Conservation (phyloP, 2,329 filamentous ascomycete species). For the Aureobasidium namibiae region DNA sequence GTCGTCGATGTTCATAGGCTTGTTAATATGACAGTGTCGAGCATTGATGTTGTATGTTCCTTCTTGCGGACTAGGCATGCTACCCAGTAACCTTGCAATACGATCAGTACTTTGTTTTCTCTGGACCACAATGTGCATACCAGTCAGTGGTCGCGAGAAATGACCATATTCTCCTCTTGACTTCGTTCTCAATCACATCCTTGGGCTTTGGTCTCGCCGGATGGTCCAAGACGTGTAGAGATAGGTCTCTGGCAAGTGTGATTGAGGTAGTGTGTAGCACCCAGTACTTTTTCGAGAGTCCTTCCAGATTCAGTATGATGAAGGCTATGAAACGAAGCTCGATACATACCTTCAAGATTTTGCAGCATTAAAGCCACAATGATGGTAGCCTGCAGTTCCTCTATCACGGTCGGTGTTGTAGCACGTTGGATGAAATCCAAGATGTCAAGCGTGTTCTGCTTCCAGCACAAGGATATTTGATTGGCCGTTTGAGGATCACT, state of each 20-base stretch:
- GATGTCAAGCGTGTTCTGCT: constrained; percentile 13
- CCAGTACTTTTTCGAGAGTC: constrained; percentile 6
- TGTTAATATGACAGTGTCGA: constrained; percentile 33
- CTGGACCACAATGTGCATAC: constrained; percentile 3
- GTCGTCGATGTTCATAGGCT: constrained; percentile 36
- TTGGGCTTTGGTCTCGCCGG: constrained; percentile 1
- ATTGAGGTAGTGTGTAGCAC: constrained; percentile 19
- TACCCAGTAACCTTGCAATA: constrained; percentile 28
- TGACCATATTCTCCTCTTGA: constrained; percentile 24
- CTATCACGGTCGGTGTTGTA: constrained; percentile 14
- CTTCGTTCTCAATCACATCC: constrained; percentile 20
- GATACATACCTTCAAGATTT: constrained; percentile 21
- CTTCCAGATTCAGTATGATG: not conserved
- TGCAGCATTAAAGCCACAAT: constrained; percentile 23
- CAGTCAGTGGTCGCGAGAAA: constrained; percentile 22
- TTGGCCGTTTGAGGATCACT: not conserved
- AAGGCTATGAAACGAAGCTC: constrained; percentile 14
- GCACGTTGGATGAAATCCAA: constrained; percentile 14
- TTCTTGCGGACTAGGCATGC: constrained; percentile 36
- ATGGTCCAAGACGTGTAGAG: constrained; percentile 19
- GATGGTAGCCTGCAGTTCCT: constrained; percentile 22
- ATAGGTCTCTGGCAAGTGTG: constrained; percentile 19
- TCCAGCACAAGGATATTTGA: constrained; percentile 14
- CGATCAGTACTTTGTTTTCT: not conserved
- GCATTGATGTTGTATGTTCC: constrained; percentile 37